Percentiles rank a stretch among this genome's conserved stretches.
Evolutionary conservation across 2,329 filamentous ascomycete genomes (phyloP).

Genomic region (Claviceps cyperi): DNA sequence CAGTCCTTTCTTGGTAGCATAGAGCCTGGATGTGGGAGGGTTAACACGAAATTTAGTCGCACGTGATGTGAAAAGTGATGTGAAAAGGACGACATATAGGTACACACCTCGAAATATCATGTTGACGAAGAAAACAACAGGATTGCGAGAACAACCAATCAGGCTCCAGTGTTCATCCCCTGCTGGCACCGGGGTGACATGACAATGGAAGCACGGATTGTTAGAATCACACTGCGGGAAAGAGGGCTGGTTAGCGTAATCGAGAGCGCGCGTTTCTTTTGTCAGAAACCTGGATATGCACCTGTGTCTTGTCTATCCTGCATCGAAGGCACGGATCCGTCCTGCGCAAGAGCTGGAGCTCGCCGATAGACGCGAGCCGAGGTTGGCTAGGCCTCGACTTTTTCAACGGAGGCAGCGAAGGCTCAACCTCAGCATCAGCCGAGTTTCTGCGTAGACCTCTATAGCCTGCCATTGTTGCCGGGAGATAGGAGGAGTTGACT

Average conservation of each 20-base stretch:
- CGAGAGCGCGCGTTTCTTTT: background rate
- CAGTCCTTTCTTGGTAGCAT: slow-evolving; percentile 34
- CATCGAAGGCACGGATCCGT: slow-evolving; percentile 37
- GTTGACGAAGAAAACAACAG: slow-evolving; percentile 31
- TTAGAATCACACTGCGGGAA: slow-evolving; percentile 33
- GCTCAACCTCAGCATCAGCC: slow-evolving; percentile 33
- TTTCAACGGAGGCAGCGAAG: slow-evolving; percentile 40
- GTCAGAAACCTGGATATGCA: slow-evolving; percentile 13
- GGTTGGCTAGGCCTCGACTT: slow-evolving; percentile 36
- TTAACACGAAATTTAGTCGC: background rate
- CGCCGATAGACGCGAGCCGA: slow-evolving; percentile 41
- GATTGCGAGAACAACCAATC: slow-evolving; percentile 37
- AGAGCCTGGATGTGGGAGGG: slow-evolving; percentile 18
- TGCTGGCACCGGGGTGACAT: slow-evolving; percentile 21
- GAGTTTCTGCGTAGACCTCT: slow-evolving; percentile 20
- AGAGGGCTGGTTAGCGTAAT: background rate
- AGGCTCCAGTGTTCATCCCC: slow-evolving; percentile 31
- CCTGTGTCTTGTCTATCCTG: slow-evolving; percentile 29
- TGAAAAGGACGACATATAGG: background rate
- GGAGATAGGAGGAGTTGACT: no score
- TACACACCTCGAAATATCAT: slow-evolving; percentile 34
- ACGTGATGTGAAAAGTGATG: background rate
- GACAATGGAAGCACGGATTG: slow-evolving; percentile 34
- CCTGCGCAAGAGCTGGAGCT: slow-evolving; percentile 35
- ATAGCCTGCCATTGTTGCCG: background rate